Conservation (phyloP, 208 protist species). For the Leptomonas pyrrhocoris region DNA sequence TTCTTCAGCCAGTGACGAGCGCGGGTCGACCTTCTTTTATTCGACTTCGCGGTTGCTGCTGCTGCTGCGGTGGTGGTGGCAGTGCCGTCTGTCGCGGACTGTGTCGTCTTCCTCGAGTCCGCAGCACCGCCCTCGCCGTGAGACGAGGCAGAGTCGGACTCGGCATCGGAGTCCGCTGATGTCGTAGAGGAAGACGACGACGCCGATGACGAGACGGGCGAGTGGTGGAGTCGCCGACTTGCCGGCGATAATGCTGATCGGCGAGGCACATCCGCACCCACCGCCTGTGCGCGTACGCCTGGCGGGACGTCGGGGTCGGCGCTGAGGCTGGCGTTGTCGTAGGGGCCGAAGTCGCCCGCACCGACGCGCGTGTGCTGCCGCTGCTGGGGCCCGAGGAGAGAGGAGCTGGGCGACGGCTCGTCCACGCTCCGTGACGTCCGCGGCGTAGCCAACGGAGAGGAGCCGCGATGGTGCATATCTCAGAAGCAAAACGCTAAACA, state of each 20-base stretch:
- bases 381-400: conserved; percentile 2
- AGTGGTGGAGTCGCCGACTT: neutral
- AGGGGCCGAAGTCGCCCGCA: neutral
- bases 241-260: neutral
- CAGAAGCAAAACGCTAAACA: neutral
- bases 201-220: neutral
- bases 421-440: neutral
- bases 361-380: conserved; percentile 9
- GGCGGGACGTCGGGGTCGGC: neutral
- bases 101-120: neutral
- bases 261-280: neutral
- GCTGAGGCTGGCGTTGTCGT: neutral
- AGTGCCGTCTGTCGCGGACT: neutral
- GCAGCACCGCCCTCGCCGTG: neutral
- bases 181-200: neutral
- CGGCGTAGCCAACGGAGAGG: neutral
- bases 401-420: neutral
- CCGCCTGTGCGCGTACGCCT: neutral
- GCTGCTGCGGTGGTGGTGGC: neutral
- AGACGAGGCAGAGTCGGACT: neutral
- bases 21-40: conserved; percentile 7
- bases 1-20: conserved; percentile 31
- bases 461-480: neutral
- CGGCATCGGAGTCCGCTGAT: neutral
- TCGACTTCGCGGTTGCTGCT: neutral